These are phyloP conservation scores for Phytopythium boreale DNA, from an alignment of 352 stramenopile genomes.

Conservation along the genomic window DNA sequence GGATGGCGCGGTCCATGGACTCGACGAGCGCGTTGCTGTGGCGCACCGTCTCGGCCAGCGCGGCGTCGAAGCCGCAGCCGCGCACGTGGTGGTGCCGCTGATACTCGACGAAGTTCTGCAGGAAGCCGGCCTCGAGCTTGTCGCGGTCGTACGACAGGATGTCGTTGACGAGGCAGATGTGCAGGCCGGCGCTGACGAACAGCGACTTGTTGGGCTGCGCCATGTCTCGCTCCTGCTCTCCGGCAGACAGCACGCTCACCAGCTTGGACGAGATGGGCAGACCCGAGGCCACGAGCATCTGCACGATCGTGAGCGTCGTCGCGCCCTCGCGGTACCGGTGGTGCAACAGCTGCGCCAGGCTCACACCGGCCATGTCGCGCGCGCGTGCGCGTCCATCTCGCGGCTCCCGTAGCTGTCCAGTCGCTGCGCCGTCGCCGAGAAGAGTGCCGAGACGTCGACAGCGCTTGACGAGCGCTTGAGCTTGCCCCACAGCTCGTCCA, in stretches of 20 bases:
- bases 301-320: constrained; percentile 7
- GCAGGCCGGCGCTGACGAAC: constrained; percentile 7
- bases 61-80: not conserved
- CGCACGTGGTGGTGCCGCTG: not conserved
- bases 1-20: not conserved
- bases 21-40: constrained; percentile 4
- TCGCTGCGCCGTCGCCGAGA: not conserved
- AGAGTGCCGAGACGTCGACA: not conserved
- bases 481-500: not conserved
- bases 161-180: constrained; percentile 10
- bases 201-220: not conserved
- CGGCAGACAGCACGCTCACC: not conserved
- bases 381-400: constrained; percentile 1
- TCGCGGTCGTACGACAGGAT: constrained; percentile 9
- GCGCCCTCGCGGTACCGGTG: constrained; percentile 6
- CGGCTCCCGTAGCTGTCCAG: not conserved
- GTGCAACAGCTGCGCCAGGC: not conserved
- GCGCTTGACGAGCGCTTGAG: not conserved
- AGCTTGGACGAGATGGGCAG: not conserved
- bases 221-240: not conserved
- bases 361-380: not conserved
- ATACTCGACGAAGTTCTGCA: constrained; percentile 9
- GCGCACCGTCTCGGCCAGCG: not conserved
- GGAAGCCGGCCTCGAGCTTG: constrained; percentile 6
- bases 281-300: constrained; percentile 2